Conservation (phyloP, 352 stramenopile species). For the Phytophthora podocarpi region DNA sequence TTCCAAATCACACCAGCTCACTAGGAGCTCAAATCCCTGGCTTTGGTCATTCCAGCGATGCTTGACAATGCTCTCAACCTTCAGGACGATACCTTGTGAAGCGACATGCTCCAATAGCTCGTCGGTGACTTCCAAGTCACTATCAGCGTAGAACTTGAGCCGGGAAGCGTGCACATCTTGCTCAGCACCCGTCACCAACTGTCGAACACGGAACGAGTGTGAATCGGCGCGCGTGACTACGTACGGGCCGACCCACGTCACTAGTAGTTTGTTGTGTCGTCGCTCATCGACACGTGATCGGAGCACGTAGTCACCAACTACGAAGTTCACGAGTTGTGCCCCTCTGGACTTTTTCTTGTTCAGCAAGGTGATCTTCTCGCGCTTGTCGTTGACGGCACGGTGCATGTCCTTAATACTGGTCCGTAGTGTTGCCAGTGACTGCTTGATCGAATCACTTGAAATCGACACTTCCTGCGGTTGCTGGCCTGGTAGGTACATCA, state of each 20-base stretch:
- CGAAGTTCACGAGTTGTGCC: neutral
- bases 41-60: slow-evolving; percentile 8
- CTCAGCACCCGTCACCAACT: neutral
- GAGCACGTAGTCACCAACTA: neutral
- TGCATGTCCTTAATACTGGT: slow-evolving; percentile 6
- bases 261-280: slow-evolving; percentile 1
- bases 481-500: neutral
- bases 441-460: neutral
- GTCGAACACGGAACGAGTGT: slow-evolving; percentile 13
- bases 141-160: slow-evolving; percentile 12
- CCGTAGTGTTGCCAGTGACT: neutral
- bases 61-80: neutral
- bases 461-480: neutral
- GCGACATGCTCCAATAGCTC: slow-evolving; percentile 12
- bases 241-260: slow-evolving; percentile 9
- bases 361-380: slow-evolving; percentile 6
- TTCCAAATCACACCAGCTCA: slow-evolving; percentile 5
- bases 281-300: slow-evolving; percentile 5
- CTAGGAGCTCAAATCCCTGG: slow-evolving; percentile 1
- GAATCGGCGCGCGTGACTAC: neutral
- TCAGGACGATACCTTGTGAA: slow-evolving; percentile 7
- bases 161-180: slow-evolving; percentile 10
- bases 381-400: neutral
- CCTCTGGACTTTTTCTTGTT: slow-evolving; percentile 10
- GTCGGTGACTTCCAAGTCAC: slow-evolving; percentile 9